phyloP scores from a whole-genome alignment of 345 rosid genomes.

The Schrenkiella parvula region DNA sequence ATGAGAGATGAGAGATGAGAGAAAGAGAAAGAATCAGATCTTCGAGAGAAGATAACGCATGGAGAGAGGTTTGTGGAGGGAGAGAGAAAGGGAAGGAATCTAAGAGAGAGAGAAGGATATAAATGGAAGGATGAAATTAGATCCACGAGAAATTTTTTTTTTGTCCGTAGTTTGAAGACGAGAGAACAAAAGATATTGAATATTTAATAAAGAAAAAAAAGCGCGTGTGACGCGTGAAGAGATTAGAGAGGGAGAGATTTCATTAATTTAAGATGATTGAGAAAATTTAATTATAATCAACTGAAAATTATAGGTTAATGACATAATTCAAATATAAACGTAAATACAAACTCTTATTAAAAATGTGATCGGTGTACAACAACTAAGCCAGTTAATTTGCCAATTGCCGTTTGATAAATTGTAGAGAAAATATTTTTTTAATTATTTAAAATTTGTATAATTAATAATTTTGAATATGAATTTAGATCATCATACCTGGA shows the following conservation, averaged over 20 bases:
- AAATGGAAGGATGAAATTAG: conserved; percentile 7
- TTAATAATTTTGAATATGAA: too few relatives aligned
- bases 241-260: neutral
- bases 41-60: conserved; percentile 15
- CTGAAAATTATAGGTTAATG: neutral
- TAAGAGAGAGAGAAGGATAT: neutral
- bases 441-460: too few relatives aligned
- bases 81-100: conserved; percentile 6
- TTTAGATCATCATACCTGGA: too few relatives aligned
- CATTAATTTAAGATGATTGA: neutral
- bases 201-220: neutral
- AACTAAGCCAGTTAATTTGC: too few relatives aligned
- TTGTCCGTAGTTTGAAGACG: too few relatives aligned
- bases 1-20: neutral
- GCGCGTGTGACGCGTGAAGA: conserved; percentile 8
- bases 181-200: too few relatives aligned
- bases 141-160: neutral
- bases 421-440: too few relatives aligned
- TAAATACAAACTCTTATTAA: neutral
- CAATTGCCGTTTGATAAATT: too few relatives aligned
- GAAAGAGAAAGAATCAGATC: conserved; percentile 12
- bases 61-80: neutral
- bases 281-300: neutral
- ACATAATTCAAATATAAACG: neutral
- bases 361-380: neutral